Evolutionary conservation across 768 basidiomycete genomes (phyloP), one percentile per base, ranked within the genome.

Genomic region (Lactifluus volemus): DNA sequence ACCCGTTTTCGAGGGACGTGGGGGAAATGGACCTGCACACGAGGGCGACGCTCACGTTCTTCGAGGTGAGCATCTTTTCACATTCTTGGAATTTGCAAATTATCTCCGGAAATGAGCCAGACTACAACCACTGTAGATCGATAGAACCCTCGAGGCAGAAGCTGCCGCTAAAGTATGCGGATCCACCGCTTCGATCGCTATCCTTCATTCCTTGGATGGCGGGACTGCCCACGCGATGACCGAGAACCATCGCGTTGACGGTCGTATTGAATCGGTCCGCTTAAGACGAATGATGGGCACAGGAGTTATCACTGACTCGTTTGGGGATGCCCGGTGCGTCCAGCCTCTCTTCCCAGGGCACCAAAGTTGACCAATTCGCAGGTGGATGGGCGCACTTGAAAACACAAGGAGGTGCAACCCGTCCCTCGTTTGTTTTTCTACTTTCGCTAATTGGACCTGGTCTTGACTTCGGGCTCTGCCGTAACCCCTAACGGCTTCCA

Each of bases 191-290:
- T 96, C 94, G 1, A 82, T 97, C 2, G 92, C 85, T 0, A 78
- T 98, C 42, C 76, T 98, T n/a, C 95, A 98, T 65, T 88, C 92
- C 29, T 77, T 98, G 15, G 74, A 85, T 19, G 82, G 81, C 34
- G 94, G 93, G 1, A 74, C 78, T 49, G 90, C 86, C n/a, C 75
- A 81, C 49, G 82, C 91, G 1, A 89, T 98, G 82, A 97, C 97
- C 0, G 92, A 98, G 74, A 86, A 84, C 32, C 97, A 99, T 70
- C 96, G 98, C 70, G 88, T 93, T n/a, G 96, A 98, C 67, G 81
- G 91, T 25, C 85, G 85, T 38, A 79, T 90, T 10, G 97, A 99
- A 71, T 83, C 89, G 34, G 84, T 84, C 48, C 79, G 97, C 48
- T 75, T 99, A 56, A 81, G 95, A 36, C 81, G 89, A 56, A 89